These are phyloP conservation scores for Saccharomycopsis sp. DNA, from an alignment of 805 yeast genomes.

Conservation along the genomic window DNA sequence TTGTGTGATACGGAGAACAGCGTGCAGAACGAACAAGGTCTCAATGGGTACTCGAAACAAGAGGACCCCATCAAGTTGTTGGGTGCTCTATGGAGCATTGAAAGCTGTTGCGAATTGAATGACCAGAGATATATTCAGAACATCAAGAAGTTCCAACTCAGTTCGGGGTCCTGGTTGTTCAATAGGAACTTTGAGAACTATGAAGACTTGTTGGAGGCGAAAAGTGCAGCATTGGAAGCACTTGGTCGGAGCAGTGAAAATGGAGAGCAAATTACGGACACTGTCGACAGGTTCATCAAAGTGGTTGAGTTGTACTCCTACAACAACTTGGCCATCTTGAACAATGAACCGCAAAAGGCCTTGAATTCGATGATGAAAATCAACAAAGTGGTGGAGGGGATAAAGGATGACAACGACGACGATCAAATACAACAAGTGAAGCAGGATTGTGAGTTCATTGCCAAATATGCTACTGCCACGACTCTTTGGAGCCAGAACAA, in stretches of 20 bases:
- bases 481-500: slow-evolving; percentile 61
- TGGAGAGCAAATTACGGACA: neutral
- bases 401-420: slow-evolving; percentile 19
- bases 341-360: slow-evolving; percentile 38
- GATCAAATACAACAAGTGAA: slow-evolving; percentile 12
- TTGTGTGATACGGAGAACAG: neutral
- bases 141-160: slow-evolving; percentile 23
- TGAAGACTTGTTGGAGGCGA: slow-evolving; percentile 37
- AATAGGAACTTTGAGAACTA: slow-evolving; percentile 28
- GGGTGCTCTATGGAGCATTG: slow-evolving; percentile 10
- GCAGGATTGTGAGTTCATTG: slow-evolving; percentile 20
- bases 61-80: slow-evolving; percentile 9
- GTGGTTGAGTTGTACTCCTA: slow-evolving; percentile 35
- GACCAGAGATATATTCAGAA: neutral
- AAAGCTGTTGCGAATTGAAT: neutral
- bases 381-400: slow-evolving; percentile 28
- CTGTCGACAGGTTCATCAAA: slow-evolving; percentile 23
- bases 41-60: neutral
- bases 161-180: slow-evolving; percentile 31
- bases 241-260: too few species aligned
- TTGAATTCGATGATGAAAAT: slow-evolving; percentile 41
- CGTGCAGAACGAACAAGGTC: neutral
- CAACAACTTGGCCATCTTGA: slow-evolving; percentile 33
- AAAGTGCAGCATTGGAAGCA: slow-evolving; percentile 31
- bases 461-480: slow-evolving; percentile 44